Evolutionary conservation across 2,329 filamentous ascomycete species (phyloP), one percentile per base, ranked within the genome.

Genomic region (Alternaria ventricosa): DNA sequence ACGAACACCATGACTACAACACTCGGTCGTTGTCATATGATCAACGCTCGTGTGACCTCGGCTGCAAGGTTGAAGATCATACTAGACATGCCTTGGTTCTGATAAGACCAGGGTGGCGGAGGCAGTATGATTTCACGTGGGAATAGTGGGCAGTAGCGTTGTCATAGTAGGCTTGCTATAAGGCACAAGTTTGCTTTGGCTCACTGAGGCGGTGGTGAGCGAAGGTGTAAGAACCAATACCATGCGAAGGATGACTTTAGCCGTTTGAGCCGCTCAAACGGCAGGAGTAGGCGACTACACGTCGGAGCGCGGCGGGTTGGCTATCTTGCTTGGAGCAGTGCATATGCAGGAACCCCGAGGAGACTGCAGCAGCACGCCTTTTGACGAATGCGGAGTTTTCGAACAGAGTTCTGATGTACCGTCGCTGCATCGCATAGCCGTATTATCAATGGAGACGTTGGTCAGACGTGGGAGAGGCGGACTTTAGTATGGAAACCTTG

Each of bases 311-410:
- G 33, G 54, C 58, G 55, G 53, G 5, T 45, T 57, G 55, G 27
- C 27, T 45, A 50, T 44, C 18, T 47, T 41, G 9, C 30, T n/a
- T 45, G 45, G 6, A 43, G 20, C 10, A 20, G 43, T 27, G 27
- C 44, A 49, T n/a, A 45, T 54, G 36, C 51, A 54, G 28, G 30
- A 46, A 27, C 20, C 5, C 44, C 18, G n/a, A n/a, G 15, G 18
- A 23, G 22, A 36, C 18, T 69, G 83, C 80, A 50, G 81, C 22
- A 68, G 13, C 20, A 25, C n/a, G 20, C 20, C 36, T 53, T 20
- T 23, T 41, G 30, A 22, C 49, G 33, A 5, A 53, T 53, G 20
- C 30, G 23, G 30, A 53, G 1, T 18, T 41, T 41, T 18, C 36
- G 36, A 41, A 41, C 36, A 41, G 36, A 41, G 36, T 41, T 41